phyloP scores from a whole-genome alignment of 1,284 basidiomycete species.

The Thelephora terrestris region DNA sequence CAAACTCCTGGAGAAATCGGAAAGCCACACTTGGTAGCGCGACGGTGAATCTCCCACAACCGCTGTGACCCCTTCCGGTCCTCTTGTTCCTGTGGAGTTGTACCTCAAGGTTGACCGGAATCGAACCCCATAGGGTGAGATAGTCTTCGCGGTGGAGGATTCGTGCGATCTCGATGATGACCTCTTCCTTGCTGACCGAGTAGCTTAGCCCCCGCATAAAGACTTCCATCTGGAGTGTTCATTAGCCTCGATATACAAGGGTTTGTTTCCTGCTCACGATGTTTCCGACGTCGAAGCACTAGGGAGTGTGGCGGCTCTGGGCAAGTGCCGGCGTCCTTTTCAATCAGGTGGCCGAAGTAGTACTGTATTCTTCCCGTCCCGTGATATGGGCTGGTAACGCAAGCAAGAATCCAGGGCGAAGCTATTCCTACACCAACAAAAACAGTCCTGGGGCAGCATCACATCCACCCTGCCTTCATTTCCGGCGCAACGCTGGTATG shows the following conservation, averaged over 20 bases:
- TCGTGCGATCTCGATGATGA: slow-evolving; percentile 29
- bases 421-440: not conserved
- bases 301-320: no score
- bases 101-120: slow-evolving; percentile 40
- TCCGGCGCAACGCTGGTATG: slow-evolving; percentile 17
- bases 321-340: no score
- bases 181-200: slow-evolving; percentile 21
- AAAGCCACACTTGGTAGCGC: slow-evolving; percentile 28
- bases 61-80: slow-evolving; percentile 22
- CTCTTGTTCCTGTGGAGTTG: slow-evolving; percentile 28
- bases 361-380: no score
- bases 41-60: slow-evolving; percentile 39
- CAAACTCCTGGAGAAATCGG: slow-evolving; percentile 38
- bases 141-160: slow-evolving; percentile 29
- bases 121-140: slow-evolving; percentile 2
- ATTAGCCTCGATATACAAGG: slow-evolving; percentile 1
- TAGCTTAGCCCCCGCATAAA: slow-evolving; percentile 28
- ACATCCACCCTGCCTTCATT: not conserved
- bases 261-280: no score
- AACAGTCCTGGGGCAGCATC: not conserved
- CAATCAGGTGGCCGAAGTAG: no score
- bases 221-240: slow-evolving; percentile 23
- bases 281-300: no score
- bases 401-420: not conserved
- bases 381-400: not conserved